Base-by-base conservation (phyloP, 2,329 filamentous ascomycete species). In the Proliferodiscus dingleyae region DNA sequence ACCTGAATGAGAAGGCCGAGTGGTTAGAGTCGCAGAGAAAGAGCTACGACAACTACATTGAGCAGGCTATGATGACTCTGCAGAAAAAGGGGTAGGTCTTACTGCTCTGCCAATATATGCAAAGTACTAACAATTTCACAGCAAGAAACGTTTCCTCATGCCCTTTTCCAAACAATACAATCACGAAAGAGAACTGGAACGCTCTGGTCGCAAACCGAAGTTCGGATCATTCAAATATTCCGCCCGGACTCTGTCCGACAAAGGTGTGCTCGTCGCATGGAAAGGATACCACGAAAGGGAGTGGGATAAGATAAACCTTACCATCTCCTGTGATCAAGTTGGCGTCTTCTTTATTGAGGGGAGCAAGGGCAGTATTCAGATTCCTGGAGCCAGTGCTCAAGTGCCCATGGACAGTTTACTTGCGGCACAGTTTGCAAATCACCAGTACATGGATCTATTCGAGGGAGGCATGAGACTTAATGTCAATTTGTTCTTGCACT, bases 131-230 rank as follows among this genome's bases (percentile, higher is more conserved):
- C 42, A 41, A 43, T 45, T 18, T 11, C 37, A 58, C 57, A 83
- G 85, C 51, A 94, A 94, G 71, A 95, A 94, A 67, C 81, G 86
- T 43, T 96, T 96, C 74, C 77, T 96, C 45, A 78, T 98, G 66
- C 93, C 93, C 11, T 98, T 98, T 66, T 96, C 91, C 19, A 95
- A 95, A 63, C 93, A 98, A 67, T 98, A 95, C 80, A 95, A 96
- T 67, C 93, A 98, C 68, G 89, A 97, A 71, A 85, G 89, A 55
- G 93, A 98, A 69, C 82, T 98, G 24, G 89, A 96, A 63, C 85
- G 89, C 47, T 85, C 86, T 6, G 93, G 93, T 22, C 88, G 91
- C 40, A 88, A 95, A 43, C 94, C 95, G 66, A 95, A 95, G 65
- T 98, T 98, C 64, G 93, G 94, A 52, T 94, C 87, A 29, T 98